Evolutionary conservation across 2,329 filamentous ascomycete genomes (phyloP).

Genomic region (Stagonosporopsis cucurbitacearum): DNA sequence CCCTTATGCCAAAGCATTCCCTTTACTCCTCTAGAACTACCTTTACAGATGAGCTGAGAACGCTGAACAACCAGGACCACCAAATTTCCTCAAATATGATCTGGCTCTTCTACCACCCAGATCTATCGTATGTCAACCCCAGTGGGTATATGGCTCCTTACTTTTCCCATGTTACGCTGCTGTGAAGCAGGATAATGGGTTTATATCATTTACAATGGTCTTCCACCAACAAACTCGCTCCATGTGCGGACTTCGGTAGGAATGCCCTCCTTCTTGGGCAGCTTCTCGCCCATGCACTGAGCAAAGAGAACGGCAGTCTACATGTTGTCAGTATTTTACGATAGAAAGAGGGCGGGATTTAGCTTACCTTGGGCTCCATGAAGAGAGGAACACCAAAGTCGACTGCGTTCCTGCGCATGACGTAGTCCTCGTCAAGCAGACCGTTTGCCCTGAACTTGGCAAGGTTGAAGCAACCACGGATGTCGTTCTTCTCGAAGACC

Average conservation of each 20-base stretch:
- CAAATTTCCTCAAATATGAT: neutral
- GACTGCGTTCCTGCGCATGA: conserved; percentile 97
- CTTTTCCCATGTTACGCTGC: conserved; percentile 6
- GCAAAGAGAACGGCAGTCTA: conserved; percentile 96
- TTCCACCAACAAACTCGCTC: conserved; percentile 86
- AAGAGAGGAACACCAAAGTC: conserved; percentile 98
- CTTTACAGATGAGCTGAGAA: conserved; percentile 13
- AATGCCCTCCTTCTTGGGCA: conserved; percentile 86
- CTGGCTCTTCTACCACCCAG: neutral
- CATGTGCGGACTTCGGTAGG: conserved; percentile 90
- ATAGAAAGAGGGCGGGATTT: neutral
- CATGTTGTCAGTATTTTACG: conserved; percentile 23
- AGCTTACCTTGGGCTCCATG: conserved; percentile 93
- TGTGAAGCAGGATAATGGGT: conserved; percentile 4
- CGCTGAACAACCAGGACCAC: conserved; percentile 10
- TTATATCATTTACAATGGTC: conserved; percentile 34
- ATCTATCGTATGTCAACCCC: conserved; percentile 11
- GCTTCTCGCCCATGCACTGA: conserved; percentile 95
- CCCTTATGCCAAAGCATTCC: conserved; percentile 7
- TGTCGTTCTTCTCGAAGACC: conserved; percentile 96
- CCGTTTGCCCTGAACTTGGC: conserved; percentile 84
- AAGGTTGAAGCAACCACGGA: conserved; percentile 94
- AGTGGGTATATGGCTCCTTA: conserved; percentile 13
- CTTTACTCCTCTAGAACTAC: conserved; percentile 10
- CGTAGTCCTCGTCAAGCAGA: conserved; percentile 90